Evolutionary conservation across 2,329 filamentous ascomycete species (phyloP).

Genomic region (Chaetomiaceae sp.): DNA sequence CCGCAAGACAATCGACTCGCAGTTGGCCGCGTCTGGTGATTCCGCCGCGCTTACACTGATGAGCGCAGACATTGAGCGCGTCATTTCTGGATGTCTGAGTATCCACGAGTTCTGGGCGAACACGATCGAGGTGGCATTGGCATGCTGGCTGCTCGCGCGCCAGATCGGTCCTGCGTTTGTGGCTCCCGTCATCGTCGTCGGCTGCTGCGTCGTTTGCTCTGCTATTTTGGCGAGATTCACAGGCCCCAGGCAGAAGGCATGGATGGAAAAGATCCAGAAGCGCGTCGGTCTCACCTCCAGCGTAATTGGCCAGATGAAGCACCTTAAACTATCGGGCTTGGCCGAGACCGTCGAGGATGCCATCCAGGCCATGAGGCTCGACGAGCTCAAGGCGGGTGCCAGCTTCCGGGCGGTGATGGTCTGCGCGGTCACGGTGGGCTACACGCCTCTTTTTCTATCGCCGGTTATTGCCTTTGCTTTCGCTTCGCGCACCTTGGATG

Average conservation of each 20-base stretch:
- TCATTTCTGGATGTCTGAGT: constrained; percentile 29
- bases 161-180: constrained; percentile 33
- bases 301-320: constrained; percentile 42
- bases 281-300: constrained; percentile 39
- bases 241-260: constrained; percentile 31
- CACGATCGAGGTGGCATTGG: constrained; percentile 32
- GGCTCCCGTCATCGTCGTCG: constrained; percentile 31
- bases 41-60: constrained; percentile 36
- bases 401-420: constrained; percentile 29
- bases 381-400: constrained; percentile 31
- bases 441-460: constrained; percentile 35
- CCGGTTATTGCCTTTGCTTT: constrained; percentile 33
- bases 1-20: constrained; percentile 31
- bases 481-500: constrained; percentile 18
- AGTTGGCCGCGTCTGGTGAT: constrained; percentile 26
- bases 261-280: constrained; percentile 42
- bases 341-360: constrained; percentile 24
- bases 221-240: constrained; percentile 18
- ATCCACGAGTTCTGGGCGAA: constrained; percentile 37
- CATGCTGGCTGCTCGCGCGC: constrained; percentile 32
- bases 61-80: constrained; percentile 37
- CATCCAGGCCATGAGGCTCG: constrained; percentile 27
- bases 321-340: constrained; percentile 42
- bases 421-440: constrained; percentile 30
- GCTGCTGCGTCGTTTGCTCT: constrained; percentile 23